A percentile compares a stretch with the other conserved stretches of the same genome.
Conservation (phyloP, 2,329 filamentous ascomycete species). For the Thermochaetoides dissita region DNA sequence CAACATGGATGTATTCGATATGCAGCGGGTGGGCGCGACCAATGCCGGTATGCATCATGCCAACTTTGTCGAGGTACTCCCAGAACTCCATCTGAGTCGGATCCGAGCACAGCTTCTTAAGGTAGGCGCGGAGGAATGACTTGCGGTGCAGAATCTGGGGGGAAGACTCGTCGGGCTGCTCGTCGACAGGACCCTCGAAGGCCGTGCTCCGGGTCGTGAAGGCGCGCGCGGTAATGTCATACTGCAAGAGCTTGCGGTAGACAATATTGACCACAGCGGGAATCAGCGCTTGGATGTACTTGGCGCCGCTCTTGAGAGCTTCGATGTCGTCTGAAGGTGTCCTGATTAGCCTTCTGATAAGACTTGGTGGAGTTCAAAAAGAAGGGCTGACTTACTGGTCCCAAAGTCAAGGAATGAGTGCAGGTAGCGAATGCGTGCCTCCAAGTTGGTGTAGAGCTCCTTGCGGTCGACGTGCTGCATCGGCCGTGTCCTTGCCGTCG, state of each 20-base stretch:
- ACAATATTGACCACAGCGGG: conserved; percentile 74
- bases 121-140: conserved; percentile 63
- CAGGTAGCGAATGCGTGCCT: conserved; percentile 56
- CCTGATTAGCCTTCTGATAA: neutral
- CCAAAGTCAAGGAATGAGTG: conserved; percentile 66
- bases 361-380: neutral
- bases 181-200: conserved; percentile 53
- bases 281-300: conserved; percentile 71
- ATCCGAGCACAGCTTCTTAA: conserved; percentile 61
- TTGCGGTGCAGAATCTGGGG: conserved; percentile 66
- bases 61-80: conserved; percentile 74
- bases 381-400: conserved; percentile 35
- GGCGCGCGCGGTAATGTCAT: conserved; percentile 68
- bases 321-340: conserved; percentile 50
- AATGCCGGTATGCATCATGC: conserved; percentile 70
- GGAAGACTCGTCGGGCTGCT: conserved; percentile 49
- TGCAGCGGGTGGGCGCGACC: conserved; percentile 59
- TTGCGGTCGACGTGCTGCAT: conserved; percentile 53
- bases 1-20: conserved; percentile 69
- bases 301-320: conserved; percentile 52
- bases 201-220: conserved; percentile 52
- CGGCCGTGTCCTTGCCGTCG: conserved; percentile 8
- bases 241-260: conserved; percentile 66
- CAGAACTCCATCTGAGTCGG: conserved; percentile 65
- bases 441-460: conserved; percentile 57